Percentiles rank a stretch among this genome's conserved stretches.
These are phyloP conservation scores for Pythium brachiatum DNA, from an alignment of 352 stramenopile genomes.

Conservation along the genomic window DNA sequence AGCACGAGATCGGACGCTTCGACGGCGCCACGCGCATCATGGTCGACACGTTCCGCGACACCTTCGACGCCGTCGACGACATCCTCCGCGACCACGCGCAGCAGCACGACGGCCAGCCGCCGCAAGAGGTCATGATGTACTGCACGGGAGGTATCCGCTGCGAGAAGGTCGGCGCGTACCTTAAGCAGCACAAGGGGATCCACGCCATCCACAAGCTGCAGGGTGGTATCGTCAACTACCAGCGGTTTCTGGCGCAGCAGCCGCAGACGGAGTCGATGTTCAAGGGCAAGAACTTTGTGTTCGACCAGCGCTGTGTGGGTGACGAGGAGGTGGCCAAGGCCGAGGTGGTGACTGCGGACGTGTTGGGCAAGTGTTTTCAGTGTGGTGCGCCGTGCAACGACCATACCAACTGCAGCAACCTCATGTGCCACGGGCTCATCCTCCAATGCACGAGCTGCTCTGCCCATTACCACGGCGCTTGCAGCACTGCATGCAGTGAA, in stretches of 20 bases:
- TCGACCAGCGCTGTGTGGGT: constrained; percentile 67
- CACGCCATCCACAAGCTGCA: constrained; percentile 53
- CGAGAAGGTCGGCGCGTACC: constrained; percentile 65
- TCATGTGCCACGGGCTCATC: constrained; percentile 60
- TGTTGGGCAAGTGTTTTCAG: constrained; percentile 63
- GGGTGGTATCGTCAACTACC: constrained; percentile 64
- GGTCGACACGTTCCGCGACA: constrained; percentile 62
- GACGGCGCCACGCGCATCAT: constrained; percentile 51
- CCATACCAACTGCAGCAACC: constrained; percentile 55
- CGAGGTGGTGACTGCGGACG: constrained; percentile 54
- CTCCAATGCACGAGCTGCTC: constrained; percentile 48
- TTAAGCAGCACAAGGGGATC: constrained; percentile 56
- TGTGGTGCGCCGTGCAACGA: constrained; percentile 52
- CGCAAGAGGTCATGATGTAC: constrained; percentile 56
- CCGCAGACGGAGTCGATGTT: constrained; percentile 32
- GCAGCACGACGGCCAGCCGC: constrained; percentile 25
- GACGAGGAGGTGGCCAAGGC: constrained; percentile 25
- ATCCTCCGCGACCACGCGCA: constrained; percentile 22
- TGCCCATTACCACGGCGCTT: constrained; percentile 23
- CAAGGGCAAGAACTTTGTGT: constrained; percentile 74
- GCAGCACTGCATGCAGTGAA: constrained; percentile 48
- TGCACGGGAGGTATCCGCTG: constrained; percentile 65
- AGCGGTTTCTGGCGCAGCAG: constrained; percentile 44
- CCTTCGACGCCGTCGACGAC: constrained; percentile 47
- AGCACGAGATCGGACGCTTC: constrained; percentile 56